Percentiles rank a stretch among this genome's conserved stretches.
phyloP scores from a whole-genome alignment of 306 rosid genomes.

The Sechiopsis laciniata region DNA sequence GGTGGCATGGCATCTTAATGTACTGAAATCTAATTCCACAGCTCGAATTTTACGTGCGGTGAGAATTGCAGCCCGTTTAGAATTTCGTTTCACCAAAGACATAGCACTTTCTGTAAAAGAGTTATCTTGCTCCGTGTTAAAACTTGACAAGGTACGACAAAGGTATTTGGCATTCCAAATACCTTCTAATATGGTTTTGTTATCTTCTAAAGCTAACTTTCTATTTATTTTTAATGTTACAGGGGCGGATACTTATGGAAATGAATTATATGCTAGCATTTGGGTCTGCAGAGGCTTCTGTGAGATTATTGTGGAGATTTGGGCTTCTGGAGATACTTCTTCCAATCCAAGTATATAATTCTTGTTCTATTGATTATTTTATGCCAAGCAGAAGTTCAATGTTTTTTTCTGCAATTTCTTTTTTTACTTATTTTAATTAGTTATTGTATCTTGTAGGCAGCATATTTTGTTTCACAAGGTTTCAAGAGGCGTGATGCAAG shows the following conservation, averaged over 20 bases:
- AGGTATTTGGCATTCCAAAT: constrained; percentile 24
- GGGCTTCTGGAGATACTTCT: constrained; percentile 36
- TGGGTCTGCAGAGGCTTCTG: constrained; percentile 39
- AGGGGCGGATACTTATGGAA: constrained; percentile 38
- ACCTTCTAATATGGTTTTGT: not conserved
- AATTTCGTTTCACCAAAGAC: constrained; percentile 29
- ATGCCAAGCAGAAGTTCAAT: not conserved
- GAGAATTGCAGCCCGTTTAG: constrained; percentile 37
- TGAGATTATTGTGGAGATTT: constrained; percentile 38
- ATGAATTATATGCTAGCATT: constrained; percentile 40
- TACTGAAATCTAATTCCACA: constrained; percentile 20
- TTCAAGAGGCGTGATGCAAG: constrained; percentile 34
- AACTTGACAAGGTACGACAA: constrained; percentile 38
- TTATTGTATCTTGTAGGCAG: constrained; percentile 30
- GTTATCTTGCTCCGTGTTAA: constrained; percentile 29
- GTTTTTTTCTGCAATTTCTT: not conserved
- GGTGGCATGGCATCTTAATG: constrained; percentile 9
- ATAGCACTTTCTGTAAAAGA: constrained; percentile 33
- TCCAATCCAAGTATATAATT: constrained; percentile 32
- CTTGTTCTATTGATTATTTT: not conserved
- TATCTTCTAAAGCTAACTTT: not conserved
- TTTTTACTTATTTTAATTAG: not conserved
- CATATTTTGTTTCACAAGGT: constrained; percentile 38
- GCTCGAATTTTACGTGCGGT: constrained; percentile 37
- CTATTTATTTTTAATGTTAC: constrained; percentile 15